phyloP scores from a whole-genome alignment of 257 asterid species.

The Henckelia pumila region DNA sequence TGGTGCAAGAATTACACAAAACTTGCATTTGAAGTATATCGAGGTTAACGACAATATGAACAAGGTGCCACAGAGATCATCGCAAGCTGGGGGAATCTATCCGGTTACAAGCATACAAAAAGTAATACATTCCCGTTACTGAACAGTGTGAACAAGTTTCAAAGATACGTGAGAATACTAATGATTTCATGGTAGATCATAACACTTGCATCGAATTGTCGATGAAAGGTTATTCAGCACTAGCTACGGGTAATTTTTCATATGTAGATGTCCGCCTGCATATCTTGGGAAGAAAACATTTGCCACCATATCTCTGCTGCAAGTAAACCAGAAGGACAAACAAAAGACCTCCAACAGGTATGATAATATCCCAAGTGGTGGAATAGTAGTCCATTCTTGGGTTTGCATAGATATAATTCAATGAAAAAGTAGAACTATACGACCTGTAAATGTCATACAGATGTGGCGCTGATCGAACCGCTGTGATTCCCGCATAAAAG shows the following conservation, averaged over 20 bases:
- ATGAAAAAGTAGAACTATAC: conserved; percentile 46
- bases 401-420: conserved; percentile 64
- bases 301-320: conserved; percentile 87
- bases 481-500: conserved; percentile 61
- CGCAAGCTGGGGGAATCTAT: no score
- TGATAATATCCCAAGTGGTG: conserved; percentile 74
- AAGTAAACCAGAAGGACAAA: conserved; percentile 50
- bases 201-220: background rate
- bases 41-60: background rate
- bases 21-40: no score
- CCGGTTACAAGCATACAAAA: no score
- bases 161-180: background rate
- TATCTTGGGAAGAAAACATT: conserved; percentile 58
- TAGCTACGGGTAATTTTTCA: conserved; percentile 68
- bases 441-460: conserved; percentile 72
- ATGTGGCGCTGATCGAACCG: conserved; percentile 76
- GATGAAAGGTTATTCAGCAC: conserved; percentile 26
- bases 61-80: background rate
- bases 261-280: conserved; percentile 42
- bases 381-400: conserved; percentile 79
- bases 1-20: background rate
- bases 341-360: conserved; percentile 51
- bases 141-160: background rate
- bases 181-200: background rate
- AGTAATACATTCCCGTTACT: no score